phyloP scores from a whole-genome alignment of 768 basidiomycete genomes.

The Suillus decipiens region DNA sequence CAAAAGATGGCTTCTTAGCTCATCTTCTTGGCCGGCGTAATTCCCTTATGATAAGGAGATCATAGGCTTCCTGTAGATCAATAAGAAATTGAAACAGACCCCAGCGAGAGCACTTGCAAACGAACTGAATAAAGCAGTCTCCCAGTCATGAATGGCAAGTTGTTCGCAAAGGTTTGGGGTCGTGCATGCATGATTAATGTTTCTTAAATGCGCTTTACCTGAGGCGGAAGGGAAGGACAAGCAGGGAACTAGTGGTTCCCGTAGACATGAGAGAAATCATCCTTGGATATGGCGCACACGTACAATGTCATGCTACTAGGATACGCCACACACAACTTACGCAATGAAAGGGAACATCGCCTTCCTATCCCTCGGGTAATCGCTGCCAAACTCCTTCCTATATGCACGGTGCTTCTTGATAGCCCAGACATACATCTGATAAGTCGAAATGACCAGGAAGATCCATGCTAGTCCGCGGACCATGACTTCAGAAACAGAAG shows the following conservation, averaged over 20 bases:
- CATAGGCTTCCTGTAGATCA: not conserved
- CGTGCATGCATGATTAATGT: not conserved
- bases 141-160: not conserved
- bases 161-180: not conserved
- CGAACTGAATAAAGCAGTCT: not conserved
- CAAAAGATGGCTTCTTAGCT: not conserved
- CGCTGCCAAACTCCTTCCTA: slow-evolving; percentile 90
- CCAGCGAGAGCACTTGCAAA: not conserved
- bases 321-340: slow-evolving; percentile 9
- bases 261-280: not conserved
- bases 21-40: not conserved
- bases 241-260: not conserved
- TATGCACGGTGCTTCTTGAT: slow-evolving; percentile 87
- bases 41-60: not conserved
- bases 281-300: not conserved
- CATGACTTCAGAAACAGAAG: slow-evolving; percentile 1
- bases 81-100: not conserved
- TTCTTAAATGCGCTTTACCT: not conserved
- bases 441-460: slow-evolving; percentile 63
- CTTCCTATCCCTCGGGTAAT: slow-evolving; percentile 75
- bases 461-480: slow-evolving; percentile 47
- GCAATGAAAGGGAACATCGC: slow-evolving; percentile 72
- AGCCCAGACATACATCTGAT: slow-evolving; percentile 86
- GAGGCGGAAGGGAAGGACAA: not conserved
- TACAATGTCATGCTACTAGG: not conserved